phyloP scores from a whole-genome alignment of 441 rosid genomes.

The Aleurites moluccanus region DNA sequence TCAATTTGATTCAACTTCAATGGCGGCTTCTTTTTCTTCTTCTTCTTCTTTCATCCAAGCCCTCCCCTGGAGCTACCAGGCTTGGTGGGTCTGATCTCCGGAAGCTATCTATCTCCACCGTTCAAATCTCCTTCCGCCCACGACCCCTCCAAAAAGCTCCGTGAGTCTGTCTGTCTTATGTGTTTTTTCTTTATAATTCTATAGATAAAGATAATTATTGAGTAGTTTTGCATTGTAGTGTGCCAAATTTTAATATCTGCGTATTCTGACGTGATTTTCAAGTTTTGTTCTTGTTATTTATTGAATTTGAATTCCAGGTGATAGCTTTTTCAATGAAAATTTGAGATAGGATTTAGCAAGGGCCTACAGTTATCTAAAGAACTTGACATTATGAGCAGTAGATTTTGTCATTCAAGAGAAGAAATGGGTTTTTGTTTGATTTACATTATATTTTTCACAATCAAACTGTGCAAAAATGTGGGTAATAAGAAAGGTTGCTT shows the following conservation, averaged over 20 bases:
- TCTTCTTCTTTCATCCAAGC: constrained; percentile 45
- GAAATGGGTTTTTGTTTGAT: no score
- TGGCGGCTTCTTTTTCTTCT: constrained; percentile 56
- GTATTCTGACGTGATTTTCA: background rate
- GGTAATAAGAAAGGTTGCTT: no score
- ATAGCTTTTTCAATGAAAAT: no score
- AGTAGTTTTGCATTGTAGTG: background rate
- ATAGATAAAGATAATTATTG: background rate
- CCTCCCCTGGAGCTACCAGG: constrained; percentile 53
- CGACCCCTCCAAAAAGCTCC: constrained; percentile 50
- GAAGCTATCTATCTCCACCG: constrained; percentile 46
- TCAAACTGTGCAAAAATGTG: background rate
- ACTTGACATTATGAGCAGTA: no score
- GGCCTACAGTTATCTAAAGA: no score
- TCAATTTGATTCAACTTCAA: background rate
- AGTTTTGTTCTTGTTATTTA: background rate
- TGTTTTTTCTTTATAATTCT: background rate
- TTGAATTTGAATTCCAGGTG: background rate
- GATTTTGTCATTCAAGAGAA: background rate
- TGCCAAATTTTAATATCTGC: background rate
- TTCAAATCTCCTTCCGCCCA: constrained; percentile 54
- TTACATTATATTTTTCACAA: background rate
- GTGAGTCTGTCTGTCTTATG: constrained; percentile 41
- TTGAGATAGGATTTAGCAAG: no score
- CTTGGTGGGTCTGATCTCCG: constrained; percentile 44